These are phyloP conservation scores for Sporobolomyces phaffii DNA, from an alignment of 768 basidiomycete genomes.

Conservation along the genomic window DNA sequence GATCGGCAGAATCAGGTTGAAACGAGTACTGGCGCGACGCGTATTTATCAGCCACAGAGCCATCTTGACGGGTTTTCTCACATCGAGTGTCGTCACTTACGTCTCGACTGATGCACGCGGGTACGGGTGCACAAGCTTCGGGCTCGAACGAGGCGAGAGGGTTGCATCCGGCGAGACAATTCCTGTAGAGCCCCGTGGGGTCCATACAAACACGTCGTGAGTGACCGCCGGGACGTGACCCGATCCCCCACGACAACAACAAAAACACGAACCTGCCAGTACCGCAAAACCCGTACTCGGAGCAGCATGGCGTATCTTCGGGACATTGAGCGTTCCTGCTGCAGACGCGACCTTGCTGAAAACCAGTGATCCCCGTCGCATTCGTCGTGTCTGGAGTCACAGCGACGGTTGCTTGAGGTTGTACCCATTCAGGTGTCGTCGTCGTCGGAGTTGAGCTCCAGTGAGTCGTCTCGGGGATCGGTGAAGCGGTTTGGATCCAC, in stretches of 20 bases:
- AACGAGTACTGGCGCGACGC: not conserved
- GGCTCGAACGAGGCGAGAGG: slow-evolving; percentile 21
- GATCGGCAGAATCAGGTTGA: not conserved
- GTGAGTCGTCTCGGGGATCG: too few relatives aligned
- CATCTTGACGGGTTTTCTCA: too few relatives aligned
- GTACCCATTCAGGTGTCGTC: too few relatives aligned
- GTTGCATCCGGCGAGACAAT: slow-evolving; percentile 35
- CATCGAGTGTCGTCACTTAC: not conserved
- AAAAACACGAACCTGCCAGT: not conserved
- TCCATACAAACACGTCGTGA: too few relatives aligned
- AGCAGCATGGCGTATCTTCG: slow-evolving; percentile 21
- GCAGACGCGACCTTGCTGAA: not conserved
- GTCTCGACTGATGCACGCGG: slow-evolving; percentile 10
- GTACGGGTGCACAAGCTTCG: slow-evolving; percentile 4
- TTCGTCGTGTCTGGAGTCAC: not conserved
- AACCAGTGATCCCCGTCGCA: not conserved
- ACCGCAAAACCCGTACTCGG: slow-evolving; percentile 30
- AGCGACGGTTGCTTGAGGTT: too few relatives aligned
- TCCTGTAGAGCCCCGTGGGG: too few relatives aligned
- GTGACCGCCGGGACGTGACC: too few relatives aligned
- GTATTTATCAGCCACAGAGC: too few relatives aligned
- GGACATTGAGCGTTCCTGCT: not conserved
- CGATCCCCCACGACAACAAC: too few relatives aligned
- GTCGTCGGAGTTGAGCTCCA: too few relatives aligned
- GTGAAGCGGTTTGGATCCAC: too few relatives aligned